These are phyloP conservation scores for Trichophyton equinum DNA, from an alignment of 2,329 filamentous ascomycete genomes.

Conservation along the genomic window DNA sequence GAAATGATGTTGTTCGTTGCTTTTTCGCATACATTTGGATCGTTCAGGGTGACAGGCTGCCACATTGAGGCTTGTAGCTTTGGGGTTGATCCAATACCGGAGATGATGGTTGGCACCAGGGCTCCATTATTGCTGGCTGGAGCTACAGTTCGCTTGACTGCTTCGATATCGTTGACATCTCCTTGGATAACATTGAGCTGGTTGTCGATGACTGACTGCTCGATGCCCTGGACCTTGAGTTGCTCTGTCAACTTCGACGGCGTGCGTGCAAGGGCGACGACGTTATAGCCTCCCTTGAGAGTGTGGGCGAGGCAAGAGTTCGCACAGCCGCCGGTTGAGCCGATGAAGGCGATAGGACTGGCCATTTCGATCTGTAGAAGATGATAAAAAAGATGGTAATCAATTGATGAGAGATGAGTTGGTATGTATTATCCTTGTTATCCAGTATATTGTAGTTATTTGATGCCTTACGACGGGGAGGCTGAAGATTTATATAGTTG, in stretches of 20 bases:
- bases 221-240: slow-evolving; percentile 32
- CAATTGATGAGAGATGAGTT: too few species aligned
- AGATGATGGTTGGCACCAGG: slow-evolving; percentile 34
- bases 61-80: slow-evolving; percentile 16
- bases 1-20: slow-evolving; percentile 15
- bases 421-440: background rate
- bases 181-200: slow-evolving; percentile 39
- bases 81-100: slow-evolving; percentile 28
- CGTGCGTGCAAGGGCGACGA: slow-evolving; percentile 38
- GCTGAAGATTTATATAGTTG: background rate
- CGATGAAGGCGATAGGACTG: slow-evolving; percentile 37
- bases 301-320: slow-evolving; percentile 33
- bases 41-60: slow-evolving; percentile 17
- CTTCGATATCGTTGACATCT: slow-evolving; percentile 31
- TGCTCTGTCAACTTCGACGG: slow-evolving; percentile 37
- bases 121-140: slow-evolving; percentile 16
- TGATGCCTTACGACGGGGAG: background rate
- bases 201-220: slow-evolving; percentile 22
- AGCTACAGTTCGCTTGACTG: slow-evolving; percentile 30
- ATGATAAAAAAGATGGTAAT: too few species aligned
- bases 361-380: background rate
- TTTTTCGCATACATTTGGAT: slow-evolving; percentile 18
- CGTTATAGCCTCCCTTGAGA: slow-evolving; percentile 34
- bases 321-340: slow-evolving; percentile 40
- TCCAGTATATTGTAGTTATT: background rate